Evolutionary conservation across 352 stramenopile genomes (phyloP), one percentile per base, ranked within the genome.

Genomic region (Aphanomyces cochlioides): DNA sequence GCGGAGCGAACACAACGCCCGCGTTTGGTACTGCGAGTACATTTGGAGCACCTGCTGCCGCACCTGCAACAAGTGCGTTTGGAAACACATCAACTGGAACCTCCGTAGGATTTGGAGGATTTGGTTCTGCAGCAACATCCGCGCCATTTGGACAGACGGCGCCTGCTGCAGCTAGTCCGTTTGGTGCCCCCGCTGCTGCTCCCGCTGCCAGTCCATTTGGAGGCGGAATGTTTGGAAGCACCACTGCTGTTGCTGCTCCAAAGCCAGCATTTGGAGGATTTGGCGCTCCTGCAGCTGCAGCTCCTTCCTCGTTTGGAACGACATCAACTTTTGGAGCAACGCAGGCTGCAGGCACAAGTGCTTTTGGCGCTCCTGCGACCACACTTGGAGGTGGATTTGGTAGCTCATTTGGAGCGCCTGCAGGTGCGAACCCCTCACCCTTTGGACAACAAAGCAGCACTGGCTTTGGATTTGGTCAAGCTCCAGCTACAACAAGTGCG

Each of bases 121-220:
- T 88, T 56, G 79, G 79, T 54, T 58, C 53, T 17, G 47, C 73
- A 43, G 74, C 76, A 3, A 66, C 78, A 37, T 67, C 78, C 34
- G 81, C 84, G 5, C 79, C 84, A 0, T 92, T 92, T 65, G 80
- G 75, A 2, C 63, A 48, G 7, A 65, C 85, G 10, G 89, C 89
- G 34, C 68, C 80, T 1, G 77, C 82, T 12, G 10, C 43, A n/a
- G 65, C 84, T 10, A 92, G 83, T 68, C 87, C 87, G 1, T 87
- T 87, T 56, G 79, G 80, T 15, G 38, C 66, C 3, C 34, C 47
- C 5, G 61, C 58, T 5, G 39, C 53, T 34, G 19, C 47, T 34
- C 21, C 43, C 47, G 43, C 70, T 10, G 53, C 69, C 48, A 65
- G 48, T 45, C 54, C 57, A n/a, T 41, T 67, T 60, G 47, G 64